These are phyloP conservation scores for Biscogniauxia marginata DNA, from an alignment of 2,329 filamentous ascomycete genomes.

Conservation along the genomic window DNA sequence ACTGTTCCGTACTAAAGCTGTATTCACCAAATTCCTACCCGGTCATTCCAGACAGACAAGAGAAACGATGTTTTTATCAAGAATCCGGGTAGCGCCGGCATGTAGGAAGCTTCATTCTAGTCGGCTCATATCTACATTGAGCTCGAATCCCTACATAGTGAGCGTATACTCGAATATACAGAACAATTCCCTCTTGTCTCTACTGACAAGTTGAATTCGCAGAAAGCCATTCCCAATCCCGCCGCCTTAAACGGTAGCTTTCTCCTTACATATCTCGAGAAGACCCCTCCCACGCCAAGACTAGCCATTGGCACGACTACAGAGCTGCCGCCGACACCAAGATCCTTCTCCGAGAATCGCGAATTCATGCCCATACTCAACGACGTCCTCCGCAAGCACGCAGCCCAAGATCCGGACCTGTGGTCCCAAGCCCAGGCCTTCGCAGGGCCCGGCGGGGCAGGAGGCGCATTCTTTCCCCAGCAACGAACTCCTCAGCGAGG, in stretches of 20 bases:
- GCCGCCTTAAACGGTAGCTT: slow-evolving; percentile 44
- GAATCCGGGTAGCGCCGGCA: slow-evolving; percentile 26
- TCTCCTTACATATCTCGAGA: slow-evolving; percentile 59
- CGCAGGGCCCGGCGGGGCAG: slow-evolving; percentile 55
- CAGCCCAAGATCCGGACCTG: slow-evolving; percentile 55
- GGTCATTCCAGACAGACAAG: not conserved
- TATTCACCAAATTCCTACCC: too few species aligned
- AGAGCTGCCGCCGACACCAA: slow-evolving; percentile 58
- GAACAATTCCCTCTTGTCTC: not conserved
- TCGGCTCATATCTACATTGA: slow-evolving; percentile 45
- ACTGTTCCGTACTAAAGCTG: too few species aligned
- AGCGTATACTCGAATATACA: slow-evolving; percentile 26
- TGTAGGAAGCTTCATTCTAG: slow-evolving; percentile 18
- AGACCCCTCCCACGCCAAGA: slow-evolving; percentile 50
- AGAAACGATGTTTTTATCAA: slow-evolving; percentile 32
- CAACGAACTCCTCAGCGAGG: slow-evolving; percentile 34
- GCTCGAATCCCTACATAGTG: slow-evolving; percentile 55
- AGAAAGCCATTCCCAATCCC: slow-evolving; percentile 59
- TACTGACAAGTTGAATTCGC: slow-evolving; percentile 12
- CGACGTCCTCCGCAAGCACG: slow-evolving; percentile 54
- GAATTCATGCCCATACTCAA: slow-evolving; percentile 59
- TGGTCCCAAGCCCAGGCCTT: slow-evolving; percentile 58
- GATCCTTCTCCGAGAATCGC: slow-evolving; percentile 58
- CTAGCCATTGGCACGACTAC: slow-evolving; percentile 61
- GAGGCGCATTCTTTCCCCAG: slow-evolving; percentile 49